Percentiles rank a stretch among this genome's conserved stretches.
These are phyloP conservation scores for Gracilaria domingensis DNA, from an alignment of 23 red algal genomes.

Conservation along the genomic window DNA sequence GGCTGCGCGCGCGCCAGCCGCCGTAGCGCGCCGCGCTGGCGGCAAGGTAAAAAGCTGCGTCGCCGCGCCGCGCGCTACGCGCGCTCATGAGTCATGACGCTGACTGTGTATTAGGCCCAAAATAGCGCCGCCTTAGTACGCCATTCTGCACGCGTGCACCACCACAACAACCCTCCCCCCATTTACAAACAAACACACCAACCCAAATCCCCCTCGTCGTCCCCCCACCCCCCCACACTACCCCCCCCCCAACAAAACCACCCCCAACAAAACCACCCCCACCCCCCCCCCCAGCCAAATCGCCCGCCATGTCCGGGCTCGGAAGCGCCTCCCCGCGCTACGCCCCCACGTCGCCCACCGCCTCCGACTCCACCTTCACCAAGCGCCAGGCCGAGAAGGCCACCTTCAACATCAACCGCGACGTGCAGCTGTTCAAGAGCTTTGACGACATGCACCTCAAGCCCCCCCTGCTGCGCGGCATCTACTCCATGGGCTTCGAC, in stretches of 20 bases:
- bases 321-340: conserved; percentile 32
- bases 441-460: conserved; percentile 85
- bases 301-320: conserved; percentile 16
- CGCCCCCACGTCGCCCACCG: conserved; percentile 37
- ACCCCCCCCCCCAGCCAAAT: neutral
- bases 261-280: neutral
- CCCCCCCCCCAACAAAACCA: neutral
- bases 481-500: conserved; percentile 85
- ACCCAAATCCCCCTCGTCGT: neutral
- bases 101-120: too few species aligned
- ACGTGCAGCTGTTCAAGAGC: conserved; percentile 47
- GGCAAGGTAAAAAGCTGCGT: too few species aligned
- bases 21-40: too few species aligned
- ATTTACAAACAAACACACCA: too few species aligned
- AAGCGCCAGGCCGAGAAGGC: conserved; percentile 56
- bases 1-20: too few species aligned
- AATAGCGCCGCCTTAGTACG: too few species aligned
- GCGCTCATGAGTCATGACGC: too few species aligned
- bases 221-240: neutral
- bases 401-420: conserved; percentile 26
- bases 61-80: too few species aligned
- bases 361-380: conserved; percentile 39
- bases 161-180: too few species aligned
- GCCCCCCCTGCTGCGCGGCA: conserved; percentile 79
- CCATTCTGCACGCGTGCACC: too few species aligned